Evolutionary conservation across 805 yeast species (phyloP).

Genomic region (Saccharomycopsis amapae): DNA sequence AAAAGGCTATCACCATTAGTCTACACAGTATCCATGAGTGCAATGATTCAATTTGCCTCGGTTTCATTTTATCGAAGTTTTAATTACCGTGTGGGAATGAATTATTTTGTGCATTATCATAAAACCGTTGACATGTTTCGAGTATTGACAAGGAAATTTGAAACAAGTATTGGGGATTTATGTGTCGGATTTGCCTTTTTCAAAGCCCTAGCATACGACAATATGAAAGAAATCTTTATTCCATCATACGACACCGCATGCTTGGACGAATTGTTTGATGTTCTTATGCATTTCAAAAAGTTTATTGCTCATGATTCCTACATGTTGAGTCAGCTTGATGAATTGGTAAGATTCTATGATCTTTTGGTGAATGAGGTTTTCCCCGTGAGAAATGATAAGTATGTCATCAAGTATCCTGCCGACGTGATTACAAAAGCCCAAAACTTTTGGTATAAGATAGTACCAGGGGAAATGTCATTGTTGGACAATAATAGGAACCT

Average conservation of each 20-base stretch:
- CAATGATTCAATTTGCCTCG: conserved; percentile 12
- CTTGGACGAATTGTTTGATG: conserved; percentile 7
- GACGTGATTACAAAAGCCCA: conserved; percentile 13
- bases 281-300: not conserved
- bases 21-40: conserved; percentile 4
- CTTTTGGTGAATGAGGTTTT: conserved; percentile 10
- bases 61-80: not conserved
- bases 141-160: not conserved
- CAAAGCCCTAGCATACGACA: conserved; percentile 8
- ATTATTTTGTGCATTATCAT: conserved; percentile 9
- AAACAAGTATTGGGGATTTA: conserved; percentile 1
- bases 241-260: conserved; percentile 12
- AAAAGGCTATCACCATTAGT: not conserved
- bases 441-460: conserved; percentile 12
- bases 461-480: conserved; percentile 5
- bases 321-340: not conserved
- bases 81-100: conserved; percentile 8
- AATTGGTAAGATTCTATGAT: not conserved
- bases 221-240: conserved; percentile 16
- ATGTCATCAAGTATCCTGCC: conserved; percentile 10
- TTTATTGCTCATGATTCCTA: not conserved
- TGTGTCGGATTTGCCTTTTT: conserved; percentile 17
- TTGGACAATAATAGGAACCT: not conserved
- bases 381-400: conserved; percentile 7
- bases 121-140: conserved; percentile 2